Evolutionary conservation across 768 basidiomycete species (phyloP).

Genomic region (Terana coerulea): DNA sequence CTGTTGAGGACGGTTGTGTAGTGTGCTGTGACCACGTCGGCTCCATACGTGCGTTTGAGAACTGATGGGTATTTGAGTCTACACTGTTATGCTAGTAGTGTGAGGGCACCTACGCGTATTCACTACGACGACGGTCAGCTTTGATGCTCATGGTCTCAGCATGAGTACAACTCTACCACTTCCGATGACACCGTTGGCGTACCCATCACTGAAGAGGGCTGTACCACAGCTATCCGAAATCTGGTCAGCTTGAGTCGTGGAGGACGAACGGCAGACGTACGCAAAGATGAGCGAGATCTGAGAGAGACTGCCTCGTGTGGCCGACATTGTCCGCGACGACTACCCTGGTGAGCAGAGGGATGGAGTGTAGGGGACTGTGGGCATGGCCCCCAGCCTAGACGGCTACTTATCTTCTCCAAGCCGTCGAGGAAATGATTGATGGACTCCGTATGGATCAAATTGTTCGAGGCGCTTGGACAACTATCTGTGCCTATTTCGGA

Average conservation of each 20-base stretch:
- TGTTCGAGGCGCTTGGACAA: neutral
- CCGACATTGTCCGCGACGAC: slow-evolving; percentile 5
- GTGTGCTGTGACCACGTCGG: slow-evolving; percentile 49
- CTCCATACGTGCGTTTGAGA: slow-evolving; percentile 66
- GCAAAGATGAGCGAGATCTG: slow-evolving; percentile 84
- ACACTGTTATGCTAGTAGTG: neutral
- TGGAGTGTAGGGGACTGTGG: neutral
- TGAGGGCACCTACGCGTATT: slow-evolving; percentile 51
- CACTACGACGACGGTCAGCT: slow-evolving; percentile 37
- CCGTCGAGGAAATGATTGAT: neutral
- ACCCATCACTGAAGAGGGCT: slow-evolving; percentile 85
- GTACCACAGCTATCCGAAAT: slow-evolving; percentile 64
- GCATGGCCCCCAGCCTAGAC: neutral
- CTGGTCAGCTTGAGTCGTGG: slow-evolving; percentile 4
- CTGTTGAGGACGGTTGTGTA: slow-evolving; percentile 60
- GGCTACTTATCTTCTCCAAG: neutral
- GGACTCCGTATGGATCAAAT: neutral
- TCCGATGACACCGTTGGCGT: slow-evolving; percentile 79
- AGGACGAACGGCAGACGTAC: slow-evolving; percentile 37
- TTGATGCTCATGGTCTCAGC: neutral
- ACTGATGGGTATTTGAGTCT: slow-evolving; percentile 38
- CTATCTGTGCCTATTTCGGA: neutral
- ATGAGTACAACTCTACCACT: slow-evolving; percentile 48
- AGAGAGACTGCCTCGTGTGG: slow-evolving; percentile 23
- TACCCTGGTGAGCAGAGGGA: neutral